phyloP scores from a whole-genome alignment of 225 moss, liverwort and hornwort genomes.

The Pseudisothecium myosuroides region DNA sequence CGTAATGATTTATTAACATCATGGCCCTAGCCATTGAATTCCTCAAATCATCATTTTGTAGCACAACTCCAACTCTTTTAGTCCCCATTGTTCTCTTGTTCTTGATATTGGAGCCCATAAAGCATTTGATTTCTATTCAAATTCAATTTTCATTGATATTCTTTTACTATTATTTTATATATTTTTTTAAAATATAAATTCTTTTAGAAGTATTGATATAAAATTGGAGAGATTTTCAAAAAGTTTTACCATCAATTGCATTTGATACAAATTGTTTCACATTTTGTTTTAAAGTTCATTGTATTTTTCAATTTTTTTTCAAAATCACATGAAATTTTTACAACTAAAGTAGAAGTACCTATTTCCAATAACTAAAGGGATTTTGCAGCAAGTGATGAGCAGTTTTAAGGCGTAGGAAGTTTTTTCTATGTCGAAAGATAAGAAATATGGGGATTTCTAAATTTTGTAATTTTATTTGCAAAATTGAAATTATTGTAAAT shows the following conservation, averaged over 20 bases:
- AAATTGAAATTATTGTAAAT: too few species aligned
- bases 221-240: not conserved
- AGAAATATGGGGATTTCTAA: too few species aligned
- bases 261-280: not conserved
- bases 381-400: too few species aligned
- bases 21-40: fast-evolving
- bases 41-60: not conserved
- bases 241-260: not conserved
- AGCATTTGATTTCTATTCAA: not conserved
- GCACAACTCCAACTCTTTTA: fast-evolving
- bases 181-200: not conserved
- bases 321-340: not conserved
- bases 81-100: not conserved
- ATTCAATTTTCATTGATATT: too few species aligned
- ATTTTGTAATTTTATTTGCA: too few species aligned
- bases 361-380: too few species aligned
- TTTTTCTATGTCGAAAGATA: too few species aligned
- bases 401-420: too few species aligned
- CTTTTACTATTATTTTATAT: not conserved
- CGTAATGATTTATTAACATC: fast-evolving
- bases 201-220: not conserved
- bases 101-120: fast-evolving
- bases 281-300: not conserved
- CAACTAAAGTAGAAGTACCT: too few species aligned
- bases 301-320: too few species aligned